phyloP scores from a whole-genome alignment of 192 early-diverging fungal species.

The Helicostylum pulchrum region DNA sequence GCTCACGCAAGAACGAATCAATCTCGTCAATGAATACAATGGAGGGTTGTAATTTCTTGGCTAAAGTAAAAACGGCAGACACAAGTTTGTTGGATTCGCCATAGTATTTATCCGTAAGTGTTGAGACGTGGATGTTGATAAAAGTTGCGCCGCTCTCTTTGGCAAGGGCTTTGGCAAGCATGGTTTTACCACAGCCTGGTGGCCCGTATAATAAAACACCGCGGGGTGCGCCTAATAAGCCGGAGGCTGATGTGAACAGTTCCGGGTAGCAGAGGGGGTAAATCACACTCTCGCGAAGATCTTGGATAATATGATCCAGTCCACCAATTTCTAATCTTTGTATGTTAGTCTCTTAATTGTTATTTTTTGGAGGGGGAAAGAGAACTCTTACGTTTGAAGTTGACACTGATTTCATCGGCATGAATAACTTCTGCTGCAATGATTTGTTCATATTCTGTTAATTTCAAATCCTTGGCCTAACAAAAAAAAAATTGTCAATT shows the following conservation, averaged over 20 bases:
- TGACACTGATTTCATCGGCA: constrained; percentile 84
- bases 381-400: constrained; percentile 64
- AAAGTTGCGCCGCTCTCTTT: constrained; percentile 96
- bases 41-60: constrained; percentile 88
- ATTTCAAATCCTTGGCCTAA: constrained; percentile 63
- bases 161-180: constrained; percentile 97
- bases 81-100: constrained; percentile 96
- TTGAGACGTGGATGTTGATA: constrained; percentile 96
- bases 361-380: no score
- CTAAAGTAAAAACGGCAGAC: constrained; percentile 88
- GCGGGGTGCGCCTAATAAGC: constrained; percentile 88
- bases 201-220: constrained; percentile 96
- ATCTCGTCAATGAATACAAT: constrained; percentile 99
- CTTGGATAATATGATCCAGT: constrained; percentile 87
- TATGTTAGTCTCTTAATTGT: not conserved
- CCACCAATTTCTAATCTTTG: constrained; percentile 77
- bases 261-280: constrained; percentile 92
- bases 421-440: constrained; percentile 93
- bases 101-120: constrained; percentile 98
- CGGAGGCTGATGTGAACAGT: constrained; percentile 81
- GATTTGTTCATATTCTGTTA: constrained; percentile 91
- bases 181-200: constrained; percentile 96
- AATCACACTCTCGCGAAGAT: constrained; percentile 92
- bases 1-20: constrained; percentile 92
- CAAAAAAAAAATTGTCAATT: not conserved